These are phyloP conservation scores for Fusarium continuum DNA, from an alignment of 2,329 filamentous ascomycete species.

Conservation along the genomic window DNA sequence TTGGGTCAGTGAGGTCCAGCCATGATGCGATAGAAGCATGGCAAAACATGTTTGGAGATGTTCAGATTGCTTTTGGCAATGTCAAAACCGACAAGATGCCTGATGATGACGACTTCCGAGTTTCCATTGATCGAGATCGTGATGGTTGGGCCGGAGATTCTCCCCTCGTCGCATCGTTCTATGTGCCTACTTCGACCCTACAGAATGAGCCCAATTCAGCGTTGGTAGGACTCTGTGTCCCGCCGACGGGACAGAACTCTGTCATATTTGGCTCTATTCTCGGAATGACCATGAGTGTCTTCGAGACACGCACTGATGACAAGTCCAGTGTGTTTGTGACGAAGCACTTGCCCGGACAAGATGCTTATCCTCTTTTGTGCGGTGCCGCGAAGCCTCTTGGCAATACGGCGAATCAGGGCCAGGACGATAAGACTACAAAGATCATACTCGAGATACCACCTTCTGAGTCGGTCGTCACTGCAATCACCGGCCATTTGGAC, in stretches of 20 bases:
- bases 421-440: slow-evolving; percentile 33
- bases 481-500: slow-evolving; percentile 53
- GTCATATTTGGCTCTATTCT: slow-evolving; percentile 40
- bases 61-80: slow-evolving; percentile 55
- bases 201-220: slow-evolving; percentile 47
- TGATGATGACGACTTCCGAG: slow-evolving; percentile 45
- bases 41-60: slow-evolving; percentile 51
- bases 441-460: slow-evolving; percentile 47
- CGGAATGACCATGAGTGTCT: slow-evolving; percentile 45
- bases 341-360: slow-evolving; percentile 50
- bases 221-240: slow-evolving; percentile 47
- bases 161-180: slow-evolving; percentile 54
- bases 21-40: slow-evolving; percentile 39
- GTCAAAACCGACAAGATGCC: slow-evolving; percentile 40
- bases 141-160: slow-evolving; percentile 51
- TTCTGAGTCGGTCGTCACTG: slow-evolving; percentile 44
- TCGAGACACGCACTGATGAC: slow-evolving; percentile 46
- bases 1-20: slow-evolving; percentile 45
- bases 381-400: slow-evolving; percentile 36
- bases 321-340: slow-evolving; percentile 49
- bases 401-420: slow-evolving; percentile 21
- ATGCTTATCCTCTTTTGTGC: slow-evolving; percentile 41
- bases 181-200: slow-evolving; percentile 49
- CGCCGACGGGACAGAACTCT: slow-evolving; percentile 38
- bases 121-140: slow-evolving; percentile 49